These are phyloP conservation scores for Cystobasidium sp. DNA, from an alignment of 1,284 basidiomycete genomes.

Conservation along the genomic window DNA sequence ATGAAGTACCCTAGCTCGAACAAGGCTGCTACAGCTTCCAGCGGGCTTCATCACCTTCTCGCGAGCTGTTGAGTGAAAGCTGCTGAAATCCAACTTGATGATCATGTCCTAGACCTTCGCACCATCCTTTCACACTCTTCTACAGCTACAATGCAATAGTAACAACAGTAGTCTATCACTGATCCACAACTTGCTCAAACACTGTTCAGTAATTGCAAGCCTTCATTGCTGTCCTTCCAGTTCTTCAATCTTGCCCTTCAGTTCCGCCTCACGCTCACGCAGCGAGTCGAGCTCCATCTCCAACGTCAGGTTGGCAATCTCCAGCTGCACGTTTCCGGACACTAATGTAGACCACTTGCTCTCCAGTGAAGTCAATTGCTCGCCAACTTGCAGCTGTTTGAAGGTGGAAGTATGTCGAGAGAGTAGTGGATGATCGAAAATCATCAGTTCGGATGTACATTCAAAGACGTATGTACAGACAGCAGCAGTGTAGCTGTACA, in stretches of 20 bases:
- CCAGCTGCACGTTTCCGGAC: slow-evolving; percentile 82
- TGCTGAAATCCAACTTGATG: too few species aligned
- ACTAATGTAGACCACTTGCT: slow-evolving; percentile 86
- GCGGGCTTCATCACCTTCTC: too few species aligned
- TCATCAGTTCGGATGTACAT: not conserved
- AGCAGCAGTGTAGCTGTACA: slow-evolving; percentile 31
- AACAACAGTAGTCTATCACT: not conserved
- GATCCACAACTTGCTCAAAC: not conserved
- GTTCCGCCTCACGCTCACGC: slow-evolving; percentile 52
- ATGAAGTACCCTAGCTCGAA: too few species aligned
- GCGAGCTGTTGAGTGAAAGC: too few species aligned
- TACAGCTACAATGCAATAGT: slow-evolving; percentile 4
- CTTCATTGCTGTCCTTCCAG: not conserved
- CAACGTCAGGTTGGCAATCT: slow-evolving; percentile 85
- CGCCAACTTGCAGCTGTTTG: slow-evolving; percentile 70
- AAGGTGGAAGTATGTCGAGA: not conserved
- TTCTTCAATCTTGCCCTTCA: slow-evolving; percentile 37
- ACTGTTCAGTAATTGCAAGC: not conserved
- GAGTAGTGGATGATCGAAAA: not conserved
- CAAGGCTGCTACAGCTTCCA: too few species aligned
- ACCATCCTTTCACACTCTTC: too few species aligned
- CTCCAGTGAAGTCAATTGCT: slow-evolving; percentile 76
- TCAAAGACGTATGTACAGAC: slow-evolving; percentile 31
- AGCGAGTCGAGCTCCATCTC: slow-evolving; percentile 68
- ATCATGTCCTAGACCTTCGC: too few species aligned